A percentile compares a stretch with the other conserved stretches of the same genome.
These are phyloP conservation scores for Xylaria longipes DNA, from an alignment of 495 filamentous ascomycete species.

Conservation along the genomic window DNA sequence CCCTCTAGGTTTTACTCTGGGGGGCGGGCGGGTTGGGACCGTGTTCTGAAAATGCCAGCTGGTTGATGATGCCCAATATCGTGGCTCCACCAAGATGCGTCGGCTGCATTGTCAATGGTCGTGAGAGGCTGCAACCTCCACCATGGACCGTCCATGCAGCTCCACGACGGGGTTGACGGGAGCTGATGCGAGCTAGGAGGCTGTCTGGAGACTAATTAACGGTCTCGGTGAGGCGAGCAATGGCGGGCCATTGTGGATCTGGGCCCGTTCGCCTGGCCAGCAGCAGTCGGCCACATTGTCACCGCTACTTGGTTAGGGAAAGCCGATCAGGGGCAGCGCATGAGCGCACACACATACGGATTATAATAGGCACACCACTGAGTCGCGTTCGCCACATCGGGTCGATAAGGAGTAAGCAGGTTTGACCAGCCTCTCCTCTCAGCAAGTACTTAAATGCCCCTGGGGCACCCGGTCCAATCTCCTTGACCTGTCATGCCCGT, in stretches of 20 bases:
- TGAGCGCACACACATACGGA: neutral
- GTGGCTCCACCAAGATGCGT: conserved; percentile 42
- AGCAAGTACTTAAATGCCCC: conserved; percentile 14
- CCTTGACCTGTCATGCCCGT: conserved; percentile 3
- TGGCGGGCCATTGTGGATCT: conserved; percentile 34
- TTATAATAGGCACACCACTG: neutral
- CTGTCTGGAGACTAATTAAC: conserved; percentile 17
- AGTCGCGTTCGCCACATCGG: neutral
- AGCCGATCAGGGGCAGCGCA: conserved; percentile 18
- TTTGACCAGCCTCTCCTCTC: neutral
- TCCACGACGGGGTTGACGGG: conserved; percentile 25
- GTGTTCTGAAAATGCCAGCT: conserved; percentile 32
- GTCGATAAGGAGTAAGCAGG: neutral
- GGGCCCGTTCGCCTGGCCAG: conserved; percentile 35
- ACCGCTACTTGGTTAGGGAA: conserved; percentile 39
- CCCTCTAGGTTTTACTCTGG: conserved; percentile 35
- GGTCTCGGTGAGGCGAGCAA: conserved; percentile 39
- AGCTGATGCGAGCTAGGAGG: conserved; percentile 29
- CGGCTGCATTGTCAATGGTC: conserved; percentile 39
- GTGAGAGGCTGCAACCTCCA: conserved; percentile 32
- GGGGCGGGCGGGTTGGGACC: conserved; percentile 31
- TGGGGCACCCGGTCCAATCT: neutral
- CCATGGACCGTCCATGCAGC: conserved; percentile 35
- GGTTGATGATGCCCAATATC: conserved; percentile 46
- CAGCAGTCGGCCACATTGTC: conserved; percentile 43